A percentile compares a stretch with the other conserved stretches of the same genome.
phyloP scores from a whole-genome alignment of 768 basidiomycete genomes.

The Xerocomus spinulosus region DNA sequence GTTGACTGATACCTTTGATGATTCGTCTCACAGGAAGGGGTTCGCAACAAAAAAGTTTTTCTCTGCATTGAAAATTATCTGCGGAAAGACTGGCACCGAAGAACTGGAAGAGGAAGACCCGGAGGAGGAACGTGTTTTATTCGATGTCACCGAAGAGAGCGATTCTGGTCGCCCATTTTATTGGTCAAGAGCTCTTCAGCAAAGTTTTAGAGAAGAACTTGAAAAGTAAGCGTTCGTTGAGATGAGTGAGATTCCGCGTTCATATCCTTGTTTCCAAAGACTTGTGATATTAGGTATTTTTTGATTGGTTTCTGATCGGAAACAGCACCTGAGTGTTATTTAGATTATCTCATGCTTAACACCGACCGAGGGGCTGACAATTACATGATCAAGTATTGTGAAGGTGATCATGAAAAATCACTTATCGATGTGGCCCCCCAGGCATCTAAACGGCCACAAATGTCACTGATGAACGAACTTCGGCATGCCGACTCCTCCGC shows the following conservation, averaged over 20 bases:
- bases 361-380: conserved; percentile 85
- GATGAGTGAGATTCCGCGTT: conserved; percentile 1
- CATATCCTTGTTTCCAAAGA: conserved; percentile 35
- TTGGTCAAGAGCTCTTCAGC: conserved; percentile 76
- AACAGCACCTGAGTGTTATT: background rate
- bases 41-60: conserved; percentile 63
- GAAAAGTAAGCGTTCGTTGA: conserved; percentile 59
- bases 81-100: conserved; percentile 75
- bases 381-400: conserved; percentile 91
- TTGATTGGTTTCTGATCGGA: background rate
- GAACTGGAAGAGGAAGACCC: conserved; percentile 72
- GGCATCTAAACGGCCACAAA: conserved; percentile 57
- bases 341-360: conserved; percentile 90
- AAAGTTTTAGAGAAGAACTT: conserved; percentile 80
- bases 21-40: conserved; percentile 73
- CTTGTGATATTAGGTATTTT: conserved; percentile 75
- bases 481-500: conserved; percentile 41
- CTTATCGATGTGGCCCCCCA: conserved; percentile 78
- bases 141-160: conserved; percentile 57
- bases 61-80: conserved; percentile 70
- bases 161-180: conserved; percentile 64
- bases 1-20: conserved; percentile 81
- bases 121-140: conserved; percentile 68
- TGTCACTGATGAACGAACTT: conserved; percentile 73
- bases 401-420: conserved; percentile 72